These are phyloP conservation scores for Dictyostelium capitatum DNA, from an alignment of 78 protist species.

Conservation along the genomic window DNA sequence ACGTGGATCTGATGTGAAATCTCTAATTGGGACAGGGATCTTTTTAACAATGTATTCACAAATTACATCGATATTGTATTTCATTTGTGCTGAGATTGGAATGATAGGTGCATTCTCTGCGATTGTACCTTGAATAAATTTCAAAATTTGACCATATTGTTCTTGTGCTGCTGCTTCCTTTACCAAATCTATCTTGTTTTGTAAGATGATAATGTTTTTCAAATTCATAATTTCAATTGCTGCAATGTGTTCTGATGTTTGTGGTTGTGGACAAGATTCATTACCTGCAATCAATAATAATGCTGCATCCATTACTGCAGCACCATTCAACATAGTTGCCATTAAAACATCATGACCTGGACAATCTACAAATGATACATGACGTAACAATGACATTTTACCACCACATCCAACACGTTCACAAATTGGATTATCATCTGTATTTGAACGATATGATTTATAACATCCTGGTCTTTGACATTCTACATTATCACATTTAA, in stretches of 20 bases:
- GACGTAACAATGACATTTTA: constrained; percentile 85
- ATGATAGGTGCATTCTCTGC: constrained; percentile 99
- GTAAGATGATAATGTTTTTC: constrained; percentile 98
- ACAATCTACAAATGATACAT: constrained; percentile 95
- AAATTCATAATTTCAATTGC: constrained; percentile 99
- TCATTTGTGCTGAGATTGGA: constrained; percentile 99
- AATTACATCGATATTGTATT: constrained; percentile 98
- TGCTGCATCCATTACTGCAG: constrained; percentile 99
- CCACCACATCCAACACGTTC: constrained; percentile 92
- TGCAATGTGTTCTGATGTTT: constrained; percentile 99
- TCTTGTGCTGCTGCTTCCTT: constrained; percentile 91
- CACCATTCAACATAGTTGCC: constrained; percentile 99
- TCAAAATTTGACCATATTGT: constrained; percentile 94
- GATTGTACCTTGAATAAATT: constrained; percentile 97
- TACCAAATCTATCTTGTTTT: constrained; percentile 99
- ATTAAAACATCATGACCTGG: constrained; percentile 99
- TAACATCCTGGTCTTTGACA: constrained; percentile 97
- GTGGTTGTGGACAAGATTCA: constrained; percentile 99
- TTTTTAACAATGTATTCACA: constrained; percentile 95
- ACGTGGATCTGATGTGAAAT: constrained; percentile 95
- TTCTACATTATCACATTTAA: constrained; percentile 89
- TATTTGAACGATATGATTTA: constrained; percentile 80
- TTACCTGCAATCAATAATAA: constrained; percentile 99
- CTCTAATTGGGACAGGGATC: constrained; percentile 98
- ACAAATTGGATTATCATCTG: constrained; percentile 87